These are phyloP conservation scores for Endothia cerciana DNA, from an alignment of 2,329 filamentous ascomycete species.

Conservation along the genomic window DNA sequence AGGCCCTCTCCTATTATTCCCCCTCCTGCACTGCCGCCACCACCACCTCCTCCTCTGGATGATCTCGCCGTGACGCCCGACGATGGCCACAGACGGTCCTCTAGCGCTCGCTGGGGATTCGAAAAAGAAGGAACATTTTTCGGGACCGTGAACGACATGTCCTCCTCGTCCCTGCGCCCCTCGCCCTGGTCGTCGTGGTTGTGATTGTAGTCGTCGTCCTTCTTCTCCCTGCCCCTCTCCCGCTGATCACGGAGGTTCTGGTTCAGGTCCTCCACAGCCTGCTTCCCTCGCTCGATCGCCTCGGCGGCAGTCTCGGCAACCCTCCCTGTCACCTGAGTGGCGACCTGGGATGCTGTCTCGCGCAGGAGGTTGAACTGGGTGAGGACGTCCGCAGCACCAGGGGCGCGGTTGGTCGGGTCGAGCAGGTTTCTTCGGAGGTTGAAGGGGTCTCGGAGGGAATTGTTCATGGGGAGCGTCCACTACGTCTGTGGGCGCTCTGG, in stretches of 20 bases:
- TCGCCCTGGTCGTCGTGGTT: constrained; percentile 21
- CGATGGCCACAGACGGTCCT: constrained; percentile 69
- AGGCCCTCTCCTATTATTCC: constrained; percentile 58
- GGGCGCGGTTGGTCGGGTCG: constrained; percentile 47
- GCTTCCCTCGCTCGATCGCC: constrained; percentile 53
- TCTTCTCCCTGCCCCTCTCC: constrained; percentile 27
- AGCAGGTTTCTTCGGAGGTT: constrained; percentile 45
- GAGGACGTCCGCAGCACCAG: constrained; percentile 35
- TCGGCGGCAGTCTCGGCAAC: constrained; percentile 50
- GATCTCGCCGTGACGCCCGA: constrained; percentile 49
- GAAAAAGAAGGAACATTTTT: constrained; percentile 72
- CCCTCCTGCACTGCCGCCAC: constrained; percentile 26
- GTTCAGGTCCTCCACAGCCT: constrained; percentile 47
- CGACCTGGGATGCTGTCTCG: constrained; percentile 51
- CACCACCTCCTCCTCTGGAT: constrained; percentile 35
- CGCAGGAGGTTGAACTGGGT: constrained; percentile 49
- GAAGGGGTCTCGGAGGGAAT: constrained; percentile 31
- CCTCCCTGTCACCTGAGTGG: constrained; percentile 34
- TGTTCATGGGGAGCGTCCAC: constrained; percentile 29
- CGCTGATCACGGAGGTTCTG: constrained; percentile 28
- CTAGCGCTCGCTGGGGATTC: constrained; percentile 65
- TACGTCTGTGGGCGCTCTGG: constrained; percentile 11
- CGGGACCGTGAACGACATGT: constrained; percentile 70
- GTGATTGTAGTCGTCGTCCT: constrained; percentile 31
- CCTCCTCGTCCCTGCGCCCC: constrained; percentile 32